Evolutionary conservation across 495 filamentous ascomycete species (phyloP), one percentile per base, ranked within the genome.

Genomic region (Tuber brumale): DNA sequence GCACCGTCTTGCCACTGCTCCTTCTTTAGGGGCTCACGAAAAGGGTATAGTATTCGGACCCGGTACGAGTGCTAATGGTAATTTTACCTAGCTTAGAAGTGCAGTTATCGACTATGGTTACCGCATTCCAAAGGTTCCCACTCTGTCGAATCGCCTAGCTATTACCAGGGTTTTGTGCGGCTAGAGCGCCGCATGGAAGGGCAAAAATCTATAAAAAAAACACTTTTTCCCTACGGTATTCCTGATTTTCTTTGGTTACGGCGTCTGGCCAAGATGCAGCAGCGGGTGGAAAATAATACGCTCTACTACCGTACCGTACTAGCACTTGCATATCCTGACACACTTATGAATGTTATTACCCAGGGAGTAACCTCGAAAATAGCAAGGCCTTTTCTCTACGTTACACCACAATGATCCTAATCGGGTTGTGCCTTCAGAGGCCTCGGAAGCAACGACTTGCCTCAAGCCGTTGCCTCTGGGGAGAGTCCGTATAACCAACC

Each of bases 151-250:
- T 66, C 57, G 16, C 27, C 10, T 66, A 12, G 57, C 5, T 35
- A 5, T 35, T 66, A 31, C 57, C 57, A 35, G 57, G 27, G 14
- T 35, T 35, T 0, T 2, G 31, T 35, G 57, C 57, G 57, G 57
- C 27, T 31, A 66, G 35, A 66, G 27, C 57, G 14, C 27, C 57
- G 57, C n/a, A 31, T 27, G 3, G 51, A 35, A 14, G 57, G 27
- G 8, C 27, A 35, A n/a, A n/a, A n/a, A 66, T 66, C 57, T 66
- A 66, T 66, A 66, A 66, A 66, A 66, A 66, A 66, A 66, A 66
- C 3, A 18, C 12, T 14, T 66, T 35, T 8, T 31, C 4, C 5
- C 3, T 35, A 39, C 5, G 37, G 37, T 61, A 61, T 27, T 31
- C n/a, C n/a, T 0, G n/a, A 4, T 61, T 35, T 35, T 35, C 4